Base-by-base conservation (phyloP, 805 yeast species). In the Starmera dryadoides region DNA sequence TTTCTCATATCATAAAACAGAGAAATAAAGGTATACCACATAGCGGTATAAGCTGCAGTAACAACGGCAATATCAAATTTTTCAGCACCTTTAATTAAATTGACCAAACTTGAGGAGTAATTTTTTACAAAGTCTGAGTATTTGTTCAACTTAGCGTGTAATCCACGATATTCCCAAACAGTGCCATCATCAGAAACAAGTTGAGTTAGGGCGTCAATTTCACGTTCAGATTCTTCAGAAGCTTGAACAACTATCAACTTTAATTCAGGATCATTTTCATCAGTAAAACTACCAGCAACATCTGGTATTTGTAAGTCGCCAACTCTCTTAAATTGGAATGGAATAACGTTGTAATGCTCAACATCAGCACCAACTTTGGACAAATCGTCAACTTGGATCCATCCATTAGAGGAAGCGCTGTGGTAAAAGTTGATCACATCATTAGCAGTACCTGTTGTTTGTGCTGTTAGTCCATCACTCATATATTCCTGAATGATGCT, bases 61-160 rank as follows among this genome's bases (percentile, higher is more conserved):
- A 93, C 81, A 42, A 89, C 69, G 12, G 79, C 77, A 30, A 89
- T 79, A 60, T 91, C 98, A 48, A 86, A 86, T 20, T 82, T 76
- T 49, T 89, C 96, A 15, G 96, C 93, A 44, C 83, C 81, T 37
- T 68, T 66, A 38, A 81, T 67, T 44, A 77, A 61, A 35, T 62
- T 66, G 37, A 63, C 50, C 15, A 78, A 52, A 45, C 66, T 73
- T 15, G 52, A 38, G 33, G 67, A 53, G 10, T 68, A 59, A 19
- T 66, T 59, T 28, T 63, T 59, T 33, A 72, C 53, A 47, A 77
- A 71, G 40, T 76, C 81, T 39, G 71, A 72, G 47, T 80, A 72
- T 46, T 74, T 77, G 35, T 76, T 68, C 37, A 80, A 52, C 53
- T 75, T 71, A 46, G 77, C 73, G 42, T 69, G 69, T 45, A 70